A percentile compares a stretch with the other conserved stretches of the same genome.
Evolutionary conservation across 1,139 yeast genomes (phyloP).

Genomic region (Kodamaea plutei): DNA sequence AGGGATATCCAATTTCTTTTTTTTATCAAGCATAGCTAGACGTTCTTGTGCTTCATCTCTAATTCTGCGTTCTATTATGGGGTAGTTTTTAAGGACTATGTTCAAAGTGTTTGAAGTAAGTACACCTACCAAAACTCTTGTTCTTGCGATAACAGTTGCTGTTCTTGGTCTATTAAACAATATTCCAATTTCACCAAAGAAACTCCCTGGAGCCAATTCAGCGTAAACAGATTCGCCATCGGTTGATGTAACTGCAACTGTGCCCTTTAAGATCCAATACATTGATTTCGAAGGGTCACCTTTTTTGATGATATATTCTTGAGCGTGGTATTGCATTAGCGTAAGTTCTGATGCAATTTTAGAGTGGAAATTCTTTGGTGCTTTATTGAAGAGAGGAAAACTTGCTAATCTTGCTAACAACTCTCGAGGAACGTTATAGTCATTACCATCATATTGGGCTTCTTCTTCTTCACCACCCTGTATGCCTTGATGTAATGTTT

Average conservation of each 20-base stretch:
- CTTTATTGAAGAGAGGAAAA: slow-evolving; percentile 60
- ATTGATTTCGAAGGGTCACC: slow-evolving; percentile 76
- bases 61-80: slow-evolving; percentile 60
- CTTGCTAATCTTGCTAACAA: slow-evolving; percentile 49
- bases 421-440: slow-evolving; percentile 42
- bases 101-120: slow-evolving; percentile 62
- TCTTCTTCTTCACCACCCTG: slow-evolving; percentile 5
- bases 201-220: slow-evolving; percentile 62
- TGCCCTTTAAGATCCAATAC: slow-evolving; percentile 77
- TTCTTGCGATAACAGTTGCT: slow-evolving; percentile 72
- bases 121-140: slow-evolving; percentile 63
- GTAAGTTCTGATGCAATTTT: slow-evolving; percentile 57
- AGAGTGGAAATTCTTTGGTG: slow-evolving; percentile 60
- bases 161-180: slow-evolving; percentile 72
- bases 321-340: slow-evolving; percentile 60
- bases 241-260: slow-evolving; percentile 67
- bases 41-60: slow-evolving; percentile 79
- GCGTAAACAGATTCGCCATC: slow-evolving; percentile 76
- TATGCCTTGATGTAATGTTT: no score
- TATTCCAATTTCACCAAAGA: slow-evolving; percentile 78
- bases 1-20: slow-evolving; percentile 29
- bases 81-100: slow-evolving; percentile 56
- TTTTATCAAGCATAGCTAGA: slow-evolving; percentile 63
- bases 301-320: slow-evolving; percentile 60
- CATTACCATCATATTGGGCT: slow-evolving; percentile 7